Base-by-base conservation (phyloP, 2,329 filamentous ascomycete genomes). In the Lachnellula arida region DNA sequence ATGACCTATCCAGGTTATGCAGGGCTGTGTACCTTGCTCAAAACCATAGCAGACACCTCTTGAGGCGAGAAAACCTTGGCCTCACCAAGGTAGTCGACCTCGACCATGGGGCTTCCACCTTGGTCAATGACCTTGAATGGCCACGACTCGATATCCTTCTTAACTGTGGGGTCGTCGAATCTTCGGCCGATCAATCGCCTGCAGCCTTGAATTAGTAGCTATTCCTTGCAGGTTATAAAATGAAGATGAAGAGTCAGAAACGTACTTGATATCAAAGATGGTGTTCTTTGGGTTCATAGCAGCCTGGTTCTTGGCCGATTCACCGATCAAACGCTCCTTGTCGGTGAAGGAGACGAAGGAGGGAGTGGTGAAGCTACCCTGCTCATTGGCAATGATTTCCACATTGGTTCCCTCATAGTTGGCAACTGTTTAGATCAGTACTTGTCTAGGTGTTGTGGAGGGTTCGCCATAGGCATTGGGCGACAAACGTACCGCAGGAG, bases 271-370 rank as follows among this genome's bases (percentile, higher is more conserved):
- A 79, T 99, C 94, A 81, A 97, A 99, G 79, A 99, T 84, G 70
- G 94, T 99, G 84, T 97, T 97, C 74, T 78, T 78, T 63, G 94
- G 94, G 89, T 99, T 99, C 91, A 97, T 96, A 72, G 94, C 93
- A 74, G 93, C 94, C 86, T 97, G 92, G 84, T 99, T 99, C 89
- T 97, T 99, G 74, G 94, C 94, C 60, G 94, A 93, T 85, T 97
- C 94, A 82, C 94, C 94, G 73, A 97, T 97, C 80, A 99, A 81
- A 78, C 94, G 92, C 85, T 99, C 94, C 82, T 96, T 91, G 72
- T 93, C 87, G 75, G 91, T 97, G 86, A 99, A 99, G 70, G 91
- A 96, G 74, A 99, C 94, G 83, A 97, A 99, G 56, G 94, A 97
- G 67, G 94, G 94, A 64, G 94, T 97, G 74, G 94, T 97, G 81